Evolutionary conservation across 2,329 filamentous ascomycete genomes (phyloP).

Genomic region (Xylariaceae sp.): DNA sequence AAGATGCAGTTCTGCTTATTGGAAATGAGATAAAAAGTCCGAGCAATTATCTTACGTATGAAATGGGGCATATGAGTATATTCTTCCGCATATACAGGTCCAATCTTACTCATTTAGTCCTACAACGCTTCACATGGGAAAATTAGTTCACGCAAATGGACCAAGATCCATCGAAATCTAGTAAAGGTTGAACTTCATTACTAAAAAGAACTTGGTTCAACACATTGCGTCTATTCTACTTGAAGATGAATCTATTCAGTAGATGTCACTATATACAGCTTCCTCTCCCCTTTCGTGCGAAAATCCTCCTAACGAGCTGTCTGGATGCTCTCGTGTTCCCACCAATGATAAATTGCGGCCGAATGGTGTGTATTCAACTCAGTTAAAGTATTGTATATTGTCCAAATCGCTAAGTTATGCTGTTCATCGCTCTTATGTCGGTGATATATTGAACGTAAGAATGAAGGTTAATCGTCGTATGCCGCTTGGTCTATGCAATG

Average conservation of each 20-base stretch:
- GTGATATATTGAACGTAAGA: constrained; percentile 16
- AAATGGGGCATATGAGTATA: too few species aligned
- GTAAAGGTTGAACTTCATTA: neutral
- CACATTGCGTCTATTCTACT: constrained; percentile 3
- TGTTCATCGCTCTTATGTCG: constrained; percentile 9
- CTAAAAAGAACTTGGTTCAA: neutral
- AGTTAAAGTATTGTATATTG: constrained; percentile 19
- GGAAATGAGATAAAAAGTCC: too few species aligned
- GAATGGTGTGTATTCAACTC: constrained; percentile 7
- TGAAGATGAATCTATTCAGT: constrained; percentile 6
- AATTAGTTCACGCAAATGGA: too few species aligned
- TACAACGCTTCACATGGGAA: too few species aligned
- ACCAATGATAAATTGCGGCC: neutral
- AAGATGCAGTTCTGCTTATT: too few species aligned
- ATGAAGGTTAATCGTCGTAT: constrained; percentile 14
- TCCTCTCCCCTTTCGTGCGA: neutral
- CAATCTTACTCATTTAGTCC: too few species aligned
- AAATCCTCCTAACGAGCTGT: too few species aligned
- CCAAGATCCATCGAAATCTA: too few species aligned
- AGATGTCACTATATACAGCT: constrained; percentile 20
- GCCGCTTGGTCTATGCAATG: constrained; percentile 15
- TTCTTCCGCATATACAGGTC: too few species aligned
- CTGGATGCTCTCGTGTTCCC: neutral
- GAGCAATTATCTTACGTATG: too few species aligned
- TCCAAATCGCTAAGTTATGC: constrained; percentile 19